Conservation (phyloP, 1,284 basidiomycete genomes). For the Vanrija sp. region DNA sequence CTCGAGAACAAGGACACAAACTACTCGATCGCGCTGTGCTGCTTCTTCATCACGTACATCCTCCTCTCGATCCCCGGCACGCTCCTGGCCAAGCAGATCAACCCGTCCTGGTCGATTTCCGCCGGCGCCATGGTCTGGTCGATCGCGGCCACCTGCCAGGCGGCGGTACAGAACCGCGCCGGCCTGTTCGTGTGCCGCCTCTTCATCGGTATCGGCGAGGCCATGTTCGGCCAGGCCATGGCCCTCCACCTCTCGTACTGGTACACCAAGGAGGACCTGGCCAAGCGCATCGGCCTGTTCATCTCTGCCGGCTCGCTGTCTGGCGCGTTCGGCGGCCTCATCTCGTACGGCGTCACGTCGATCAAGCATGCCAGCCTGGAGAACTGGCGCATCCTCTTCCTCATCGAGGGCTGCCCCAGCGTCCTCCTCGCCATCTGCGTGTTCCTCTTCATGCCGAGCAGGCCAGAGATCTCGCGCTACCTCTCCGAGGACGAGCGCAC, state of each 20-base stretch:
- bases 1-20: conserved; percentile 40
- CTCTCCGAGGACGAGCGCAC: conserved; percentile 68
- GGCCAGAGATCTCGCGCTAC: conserved; percentile 70
- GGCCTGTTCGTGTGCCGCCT: conserved; percentile 47
- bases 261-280: conserved; percentile 50
- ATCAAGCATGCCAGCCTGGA: conserved; percentile 35
- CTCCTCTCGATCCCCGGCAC: conserved; percentile 43
- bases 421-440: conserved; percentile 65
- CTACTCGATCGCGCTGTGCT: conserved; percentile 46
- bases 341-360: conserved; percentile 40
- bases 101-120: conserved; percentile 46
- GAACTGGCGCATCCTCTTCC: conserved; percentile 41
- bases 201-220: conserved; percentile 49
- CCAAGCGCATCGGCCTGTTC: conserved; percentile 50
- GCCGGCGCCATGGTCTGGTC: conserved; percentile 49
- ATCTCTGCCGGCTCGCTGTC: conserved; percentile 48
- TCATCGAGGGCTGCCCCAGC: conserved; percentile 58
- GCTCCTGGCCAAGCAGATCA: conserved; percentile 39
- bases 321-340: conserved; percentile 48
- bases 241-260: conserved; percentile 36
- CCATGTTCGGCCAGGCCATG: conserved; percentile 46
- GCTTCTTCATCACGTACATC: conserved; percentile 50
- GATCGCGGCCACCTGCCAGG: conserved; percentile 48
- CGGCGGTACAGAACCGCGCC: conserved; percentile 38
- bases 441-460: conserved; percentile 64